These are phyloP conservation scores for Grosmannia huntii DNA, from an alignment of 2,329 filamentous ascomycete species.

Conservation along the genomic window DNA sequence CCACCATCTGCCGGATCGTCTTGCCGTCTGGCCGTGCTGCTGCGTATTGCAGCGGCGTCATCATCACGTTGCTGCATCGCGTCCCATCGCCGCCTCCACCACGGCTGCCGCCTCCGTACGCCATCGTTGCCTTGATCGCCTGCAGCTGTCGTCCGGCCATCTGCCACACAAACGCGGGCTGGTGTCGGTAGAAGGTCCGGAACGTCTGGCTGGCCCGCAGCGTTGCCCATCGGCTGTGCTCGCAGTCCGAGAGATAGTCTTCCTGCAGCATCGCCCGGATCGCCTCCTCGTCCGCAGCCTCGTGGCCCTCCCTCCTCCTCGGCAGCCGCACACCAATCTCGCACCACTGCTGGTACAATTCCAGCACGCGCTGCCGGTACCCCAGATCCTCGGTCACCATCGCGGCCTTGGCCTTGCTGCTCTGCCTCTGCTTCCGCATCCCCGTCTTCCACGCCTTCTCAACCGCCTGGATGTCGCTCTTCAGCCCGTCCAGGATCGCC, in stretches of 20 bases:
- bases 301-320: neutral
- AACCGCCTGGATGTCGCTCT: slow-evolving; percentile 19
- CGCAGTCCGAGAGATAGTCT: slow-evolving; percentile 13
- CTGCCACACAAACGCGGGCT: slow-evolving; percentile 28
- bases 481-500: slow-evolving; percentile 21
- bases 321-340: slow-evolving; percentile 23
- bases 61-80: slow-evolving; percentile 16
- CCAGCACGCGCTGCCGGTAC: slow-evolving; percentile 18
- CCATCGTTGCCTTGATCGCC: slow-evolving; percentile 27
- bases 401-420: slow-evolving; percentile 2
- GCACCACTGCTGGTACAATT: slow-evolving; percentile 28
- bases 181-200: slow-evolving; percentile 20
- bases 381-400: slow-evolving; percentile 8
- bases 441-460: slow-evolving; percentile 19
- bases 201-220: slow-evolving; percentile 38
- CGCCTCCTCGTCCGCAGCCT: slow-evolving; percentile 15
- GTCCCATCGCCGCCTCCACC: slow-evolving; percentile 9
- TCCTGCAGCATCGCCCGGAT: slow-evolving; percentile 23
- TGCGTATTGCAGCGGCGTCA: slow-evolving; percentile 24
- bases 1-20: slow-evolving; percentile 13
- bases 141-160: slow-evolving; percentile 36
- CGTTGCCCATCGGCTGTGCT: slow-evolving; percentile 30
- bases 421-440: neutral
- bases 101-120: neutral
- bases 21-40: slow-evolving; percentile 23